Percentiles rank a stretch among this genome's conserved stretches.
Conservation (phyloP, 441 rosid species). For the Populus hybrid region DNA sequence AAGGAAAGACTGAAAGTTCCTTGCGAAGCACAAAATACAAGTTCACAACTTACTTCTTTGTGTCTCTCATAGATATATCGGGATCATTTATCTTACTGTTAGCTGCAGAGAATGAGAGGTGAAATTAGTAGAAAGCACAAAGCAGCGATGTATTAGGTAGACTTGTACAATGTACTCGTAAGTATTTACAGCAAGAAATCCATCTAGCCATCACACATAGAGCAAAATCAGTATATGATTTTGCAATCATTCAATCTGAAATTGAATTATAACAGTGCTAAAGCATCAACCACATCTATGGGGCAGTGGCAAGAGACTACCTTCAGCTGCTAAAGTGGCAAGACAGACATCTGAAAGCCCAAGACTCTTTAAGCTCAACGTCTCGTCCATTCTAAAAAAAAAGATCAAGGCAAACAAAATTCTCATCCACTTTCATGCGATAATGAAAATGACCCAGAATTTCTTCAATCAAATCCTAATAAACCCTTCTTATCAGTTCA, state of each 20-base stretch:
- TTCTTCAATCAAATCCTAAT: not conserved
- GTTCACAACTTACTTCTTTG: slow-evolving; percentile 40
- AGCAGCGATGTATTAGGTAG: not conserved
- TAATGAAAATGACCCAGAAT: not conserved
- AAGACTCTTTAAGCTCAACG: slow-evolving; percentile 58
- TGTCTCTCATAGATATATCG: slow-evolving; percentile 24
- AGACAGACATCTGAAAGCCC: slow-evolving; percentile 86
- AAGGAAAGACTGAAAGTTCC: slow-evolving; percentile 6
- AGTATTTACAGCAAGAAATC: not conserved
- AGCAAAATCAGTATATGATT: not conserved
- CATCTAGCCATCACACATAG: not conserved
- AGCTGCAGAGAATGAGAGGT: slow-evolving; percentile 29
- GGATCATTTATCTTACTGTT: slow-evolving; percentile 28
- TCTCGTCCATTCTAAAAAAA: slow-evolving; percentile 57
- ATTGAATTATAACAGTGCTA: not conserved
- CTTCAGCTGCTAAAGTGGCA: slow-evolving; percentile 70
- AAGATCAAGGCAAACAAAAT: slow-evolving; percentile 30
- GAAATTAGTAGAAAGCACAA: slow-evolving; percentile 1
- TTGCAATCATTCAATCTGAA: not conserved
- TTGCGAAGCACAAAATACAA: slow-evolving; percentile 9
- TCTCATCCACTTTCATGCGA: not conserved
- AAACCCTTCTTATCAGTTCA: not conserved
- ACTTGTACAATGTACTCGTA: not conserved
- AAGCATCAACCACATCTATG: not conserved
- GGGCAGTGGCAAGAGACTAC: slow-evolving; percentile 25